phyloP scores from a whole-genome alignment of 306 rosid genomes.

The Carpinus viminea region DNA sequence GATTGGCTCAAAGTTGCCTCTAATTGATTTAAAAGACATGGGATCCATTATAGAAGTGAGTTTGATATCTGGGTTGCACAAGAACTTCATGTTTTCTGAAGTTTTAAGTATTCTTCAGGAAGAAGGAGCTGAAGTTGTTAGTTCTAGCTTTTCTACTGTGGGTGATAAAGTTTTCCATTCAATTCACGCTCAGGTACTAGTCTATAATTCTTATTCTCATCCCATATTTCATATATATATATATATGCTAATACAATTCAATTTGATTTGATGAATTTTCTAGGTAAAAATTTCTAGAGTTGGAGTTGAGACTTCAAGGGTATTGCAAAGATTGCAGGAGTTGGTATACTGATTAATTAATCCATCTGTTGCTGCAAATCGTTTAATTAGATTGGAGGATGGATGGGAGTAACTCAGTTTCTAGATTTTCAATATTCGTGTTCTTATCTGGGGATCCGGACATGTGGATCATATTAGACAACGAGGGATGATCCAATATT shows the following conservation, averaged over 20 bases:
- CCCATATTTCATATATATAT: not conserved
- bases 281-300: constrained; percentile 67
- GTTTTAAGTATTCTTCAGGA: constrained; percentile 55
- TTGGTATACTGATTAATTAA: constrained; percentile 31
- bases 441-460: not conserved
- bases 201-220: too few species aligned
- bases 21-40: constrained; percentile 51
- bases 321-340: constrained; percentile 48
- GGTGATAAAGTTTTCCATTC: constrained; percentile 52
- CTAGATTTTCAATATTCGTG: too few species aligned
- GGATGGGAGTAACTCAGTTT: not conserved
- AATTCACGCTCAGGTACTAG: constrained; percentile 61
- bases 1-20: constrained; percentile 27
- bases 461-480: not conserved
- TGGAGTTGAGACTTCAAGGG: constrained; percentile 66
- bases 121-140: constrained; percentile 75
- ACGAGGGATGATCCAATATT: not conserved
- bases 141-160: constrained; percentile 40
- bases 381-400: not conserved
- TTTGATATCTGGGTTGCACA: constrained; percentile 50
- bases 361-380: not conserved
- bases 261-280: not conserved
- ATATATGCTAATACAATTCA: not conserved
- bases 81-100: constrained; percentile 55
- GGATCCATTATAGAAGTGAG: constrained; percentile 54